These are phyloP conservation scores for Xylaria bambusicola DNA, from an alignment of 495 filamentous ascomycete genomes.

Conservation along the genomic window DNA sequence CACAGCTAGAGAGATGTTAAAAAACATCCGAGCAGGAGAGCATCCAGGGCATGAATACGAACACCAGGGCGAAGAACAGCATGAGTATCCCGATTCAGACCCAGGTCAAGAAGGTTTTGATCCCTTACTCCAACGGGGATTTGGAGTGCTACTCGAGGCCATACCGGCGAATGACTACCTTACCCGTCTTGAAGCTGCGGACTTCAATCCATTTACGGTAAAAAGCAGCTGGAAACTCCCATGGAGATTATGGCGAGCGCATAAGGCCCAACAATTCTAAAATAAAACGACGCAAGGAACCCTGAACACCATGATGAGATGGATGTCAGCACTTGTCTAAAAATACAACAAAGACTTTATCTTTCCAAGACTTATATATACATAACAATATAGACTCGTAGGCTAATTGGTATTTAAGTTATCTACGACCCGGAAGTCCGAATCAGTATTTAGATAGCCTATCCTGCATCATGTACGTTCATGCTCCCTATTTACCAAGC, in stretches of 20 bases:
- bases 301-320: no score
- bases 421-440: no score
- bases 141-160: slow-evolving; percentile 77
- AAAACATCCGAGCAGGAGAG: slow-evolving; percentile 68
- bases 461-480: no score
- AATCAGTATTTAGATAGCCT: no score
- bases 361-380: no score
- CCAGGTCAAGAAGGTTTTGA: slow-evolving; percentile 32
- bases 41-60: slow-evolving; percentile 84
- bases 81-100: slow-evolving; percentile 55
- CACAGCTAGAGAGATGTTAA: slow-evolving; percentile 88
- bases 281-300: no score
- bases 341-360: no score
- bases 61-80: slow-evolving; percentile 75
- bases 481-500: slow-evolving; percentile 46
- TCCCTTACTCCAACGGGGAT: slow-evolving; percentile 63
- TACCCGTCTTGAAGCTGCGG: slow-evolving; percentile 67
- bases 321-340: no score
- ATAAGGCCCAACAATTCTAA: slow-evolving; percentile 57
- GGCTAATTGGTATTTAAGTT: no score
- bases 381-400: no score
- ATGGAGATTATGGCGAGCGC: slow-evolving; percentile 79
- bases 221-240: slow-evolving; percentile 83
- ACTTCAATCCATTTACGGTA: slow-evolving; percentile 78
- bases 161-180: slow-evolving; percentile 80